Base-by-base conservation (phyloP, 108 stramenopile genomes). In the Cylindrotheca fusiformis region DNA sequence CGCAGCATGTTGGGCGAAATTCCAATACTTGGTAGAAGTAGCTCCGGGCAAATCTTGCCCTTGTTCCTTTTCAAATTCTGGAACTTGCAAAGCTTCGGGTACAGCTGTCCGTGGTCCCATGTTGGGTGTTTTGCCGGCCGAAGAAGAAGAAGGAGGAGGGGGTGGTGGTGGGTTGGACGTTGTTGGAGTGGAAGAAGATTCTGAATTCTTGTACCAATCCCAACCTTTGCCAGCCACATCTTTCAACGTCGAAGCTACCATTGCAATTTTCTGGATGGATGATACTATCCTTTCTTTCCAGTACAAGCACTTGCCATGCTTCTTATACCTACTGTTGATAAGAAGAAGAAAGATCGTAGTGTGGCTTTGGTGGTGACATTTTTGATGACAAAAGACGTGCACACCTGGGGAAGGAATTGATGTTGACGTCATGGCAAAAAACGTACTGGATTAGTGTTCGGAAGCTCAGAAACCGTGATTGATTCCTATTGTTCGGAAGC, bases 201-300 rank as follows among this genome's bases (percentile, higher is more conserved):
- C 33, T 29, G 17, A 19, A 56, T 32, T 56, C 31, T 45, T 57
- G 61, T 56, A 64, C 62, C 55, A 58, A 0, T 54, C 54, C 62
- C 55, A 71, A 3, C 70, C 62, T 20, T 58, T 63, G 18, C 62
- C 62, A 2, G 63, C 70, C 28, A 64, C 36, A 41, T 71, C 52
- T 14, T 60, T 62, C 27, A 71, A 47, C 28, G 26, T 57, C 18
- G 61, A 58, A 19, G 63, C 48, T 0, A 71, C 70, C 70, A 71
- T 71, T 60, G 22, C 31, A 29, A 29, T 23, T 51, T n/a, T n/a
- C n/a, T n/a, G n/a, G n/a, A n/a, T n/a, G n/a, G n/a, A n/a, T n/a
- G n/a, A n/a, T n/a, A n/a, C n/a, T n/a, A n/a, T n/a, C n/a, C n/a
- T n/a, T n/a, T n/a, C n/a, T n/a, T n/a, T n/a, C n/a, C n/a, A n/a